phyloP scores from a whole-genome alignment of 2,329 filamentous ascomycete genomes.

The Alternaria incomplexa region DNA sequence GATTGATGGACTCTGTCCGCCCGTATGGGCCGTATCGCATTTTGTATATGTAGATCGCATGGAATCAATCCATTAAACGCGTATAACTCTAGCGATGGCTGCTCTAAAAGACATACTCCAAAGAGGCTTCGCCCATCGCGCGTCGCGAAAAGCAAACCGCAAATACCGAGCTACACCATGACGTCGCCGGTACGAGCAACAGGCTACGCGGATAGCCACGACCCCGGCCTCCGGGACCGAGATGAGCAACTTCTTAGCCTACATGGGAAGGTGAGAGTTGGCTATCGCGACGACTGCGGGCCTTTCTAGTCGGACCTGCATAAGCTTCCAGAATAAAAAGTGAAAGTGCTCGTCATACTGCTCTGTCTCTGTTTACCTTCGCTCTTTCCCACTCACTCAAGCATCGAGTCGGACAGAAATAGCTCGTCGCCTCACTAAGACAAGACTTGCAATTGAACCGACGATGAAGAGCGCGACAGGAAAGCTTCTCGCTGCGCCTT shows the following conservation, averaged over 20 bases:
- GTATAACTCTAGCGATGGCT: not conserved
- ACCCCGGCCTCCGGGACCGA: conserved; percentile 6
- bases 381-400: not conserved
- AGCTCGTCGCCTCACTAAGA: not conserved
- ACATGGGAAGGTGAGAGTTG: conserved; percentile 6
- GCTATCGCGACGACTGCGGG: not conserved
- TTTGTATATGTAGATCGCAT: not conserved
- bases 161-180: not conserved
- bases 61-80: not conserved
- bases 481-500: conserved; percentile 18
- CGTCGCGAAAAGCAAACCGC: not conserved
- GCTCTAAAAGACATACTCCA: accelerated
- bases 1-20: not conserved
- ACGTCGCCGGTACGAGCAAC: conserved; percentile 10
- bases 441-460: not conserved
- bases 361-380: not conserved
- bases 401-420: not conserved
- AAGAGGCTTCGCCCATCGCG: not conserved
- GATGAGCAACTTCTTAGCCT: conserved; percentile 8
- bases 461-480: conserved; percentile 14
- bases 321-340: not conserved
- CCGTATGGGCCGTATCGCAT: not conserved
- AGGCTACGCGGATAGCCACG: not conserved
- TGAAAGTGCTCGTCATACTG: not conserved
- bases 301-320: not conserved